Base-by-base conservation (phyloP, 2,329 filamentous ascomycete genomes). In the Ascochyta lentis region DNA sequence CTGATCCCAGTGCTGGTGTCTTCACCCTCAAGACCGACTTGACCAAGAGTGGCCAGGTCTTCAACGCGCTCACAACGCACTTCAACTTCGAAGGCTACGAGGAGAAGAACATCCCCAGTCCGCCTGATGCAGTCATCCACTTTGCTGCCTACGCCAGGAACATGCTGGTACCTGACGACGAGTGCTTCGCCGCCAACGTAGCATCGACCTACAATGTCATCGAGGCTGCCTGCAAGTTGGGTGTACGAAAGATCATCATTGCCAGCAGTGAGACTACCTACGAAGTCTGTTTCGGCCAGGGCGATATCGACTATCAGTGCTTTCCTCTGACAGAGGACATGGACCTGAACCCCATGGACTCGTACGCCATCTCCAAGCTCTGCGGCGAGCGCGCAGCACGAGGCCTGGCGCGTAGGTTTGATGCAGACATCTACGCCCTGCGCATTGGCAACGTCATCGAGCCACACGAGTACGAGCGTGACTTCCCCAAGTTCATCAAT, bases 381-480 rank as follows among this genome's bases (percentile, higher is more conserved):
- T 83, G 82, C 50, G 82, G 82, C 7, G 86, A 88, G 68, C 78
- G 81, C 10, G 81, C 83, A 0, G 85, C 83, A 0, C 75, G 83
- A 3, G 80, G 81, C 0, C 87, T 87, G 58, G 80, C 85, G 0
- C 76, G 82, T 1, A 76, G 85, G 2, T 88, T 83, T 60, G 64
- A 67, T 35, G 76, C 75, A 2, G 85, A 88, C 67, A 85, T 88
- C 59, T 88, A 88, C 64, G 82, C 80, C 0, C 69, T 88, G 23
- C 77, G 85, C 2, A 86, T 88, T 45, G 85, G 85, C 12, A 84
- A 85, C 49, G 82, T 88, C 6, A 80, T 88, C 54, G 83, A 84
- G 55, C 85, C 85, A 4, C 81, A 87, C 44, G 84, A 87, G 66
- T 87, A 88, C 60, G 79, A 76, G 49, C 68, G 73, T 3, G 77